Evolutionary conservation across 2,329 filamentous ascomycete genomes (phyloP).

Genomic region (Exophiala dermatitidis): DNA sequence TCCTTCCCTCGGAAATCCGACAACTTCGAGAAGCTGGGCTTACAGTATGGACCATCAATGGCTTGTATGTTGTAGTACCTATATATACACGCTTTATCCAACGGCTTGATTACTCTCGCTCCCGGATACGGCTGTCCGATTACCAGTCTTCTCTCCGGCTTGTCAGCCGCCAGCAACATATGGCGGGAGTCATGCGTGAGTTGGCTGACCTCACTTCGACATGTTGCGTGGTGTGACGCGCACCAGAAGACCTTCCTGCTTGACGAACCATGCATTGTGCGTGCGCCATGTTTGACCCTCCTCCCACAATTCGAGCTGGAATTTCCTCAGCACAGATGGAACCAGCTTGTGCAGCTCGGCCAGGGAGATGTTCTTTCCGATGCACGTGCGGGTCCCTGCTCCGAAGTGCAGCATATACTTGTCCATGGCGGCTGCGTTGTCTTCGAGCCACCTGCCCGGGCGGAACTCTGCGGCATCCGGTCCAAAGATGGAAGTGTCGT

Average conservation of each 20-base stretch:
- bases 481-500: slow-evolving; percentile 24
- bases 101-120: no score
- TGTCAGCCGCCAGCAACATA: no score
- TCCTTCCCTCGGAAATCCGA: no score
- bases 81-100: no score
- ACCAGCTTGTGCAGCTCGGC: slow-evolving; percentile 18
- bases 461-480: slow-evolving; percentile 23
- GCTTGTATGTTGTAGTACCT: no score
- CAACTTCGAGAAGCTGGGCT: no score
- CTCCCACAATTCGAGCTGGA: slow-evolving; percentile 12
- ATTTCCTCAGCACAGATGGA: slow-evolving; percentile 12
- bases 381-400: slow-evolving; percentile 20
- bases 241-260: slow-evolving; percentile 14
- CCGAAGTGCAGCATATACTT: slow-evolving; percentile 21
- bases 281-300: slow-evolving; percentile 11
- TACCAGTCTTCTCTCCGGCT: no score
- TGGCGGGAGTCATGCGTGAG: no score
- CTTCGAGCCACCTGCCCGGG: slow-evolving; percentile 26
- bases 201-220: neutral
- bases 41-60: no score
- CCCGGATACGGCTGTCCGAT: no score
- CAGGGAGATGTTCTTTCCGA: slow-evolving; percentile 21
- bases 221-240: slow-evolving; percentile 2
- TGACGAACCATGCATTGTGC: slow-evolving; percentile 14
- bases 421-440: slow-evolving; percentile 19